phyloP scores from a whole-genome alignment of 192 early-diverging fungal genomes.

The Irineochytrium annulatum region DNA sequence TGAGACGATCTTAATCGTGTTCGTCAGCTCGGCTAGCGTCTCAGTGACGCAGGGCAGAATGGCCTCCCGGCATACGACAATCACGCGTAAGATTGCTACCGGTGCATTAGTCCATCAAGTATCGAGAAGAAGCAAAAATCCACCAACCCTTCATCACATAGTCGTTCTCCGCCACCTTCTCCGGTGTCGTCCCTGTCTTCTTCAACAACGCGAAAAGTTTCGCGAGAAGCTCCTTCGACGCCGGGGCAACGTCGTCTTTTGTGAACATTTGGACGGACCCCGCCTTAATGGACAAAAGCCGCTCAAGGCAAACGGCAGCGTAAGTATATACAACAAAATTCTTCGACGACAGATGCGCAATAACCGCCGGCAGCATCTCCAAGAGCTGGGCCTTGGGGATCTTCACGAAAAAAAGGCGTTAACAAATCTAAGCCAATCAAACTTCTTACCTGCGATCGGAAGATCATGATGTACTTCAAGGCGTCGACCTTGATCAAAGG shows the following conservation, averaged over 20 bases:
- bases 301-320: conserved; percentile 85
- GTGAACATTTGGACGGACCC: conserved; percentile 16
- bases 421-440: background rate
- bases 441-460: conserved; percentile 74
- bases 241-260: conserved; percentile 65
- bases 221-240: conserved; percentile 62
- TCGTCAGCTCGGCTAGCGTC: conserved; percentile 70
- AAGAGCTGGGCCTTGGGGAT: conserved; percentile 74
- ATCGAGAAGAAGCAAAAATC: conserved; percentile 4
- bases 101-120: too few relatives aligned
- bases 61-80: conserved; percentile 70
- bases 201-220: conserved; percentile 77
- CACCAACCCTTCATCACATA: conserved; percentile 83
- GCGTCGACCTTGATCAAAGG: conserved; percentile 88
- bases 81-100: conserved; percentile 83
- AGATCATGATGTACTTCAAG: conserved; percentile 89
- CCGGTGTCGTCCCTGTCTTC: conserved; percentile 65
- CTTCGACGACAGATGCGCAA: conserved; percentile 72
- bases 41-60: conserved; percentile 68
- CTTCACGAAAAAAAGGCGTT: conserved; percentile 29
- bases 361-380: conserved; percentile 72
- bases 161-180: conserved; percentile 94
- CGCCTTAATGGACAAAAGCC: conserved; percentile 76
- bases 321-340: conserved; percentile 89
- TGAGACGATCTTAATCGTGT: conserved; percentile 76